Evolutionary conservation across 345 rosid species (phyloP), one percentile per base, ranked within the genome.

Genomic region (Brassica juncea): DNA sequence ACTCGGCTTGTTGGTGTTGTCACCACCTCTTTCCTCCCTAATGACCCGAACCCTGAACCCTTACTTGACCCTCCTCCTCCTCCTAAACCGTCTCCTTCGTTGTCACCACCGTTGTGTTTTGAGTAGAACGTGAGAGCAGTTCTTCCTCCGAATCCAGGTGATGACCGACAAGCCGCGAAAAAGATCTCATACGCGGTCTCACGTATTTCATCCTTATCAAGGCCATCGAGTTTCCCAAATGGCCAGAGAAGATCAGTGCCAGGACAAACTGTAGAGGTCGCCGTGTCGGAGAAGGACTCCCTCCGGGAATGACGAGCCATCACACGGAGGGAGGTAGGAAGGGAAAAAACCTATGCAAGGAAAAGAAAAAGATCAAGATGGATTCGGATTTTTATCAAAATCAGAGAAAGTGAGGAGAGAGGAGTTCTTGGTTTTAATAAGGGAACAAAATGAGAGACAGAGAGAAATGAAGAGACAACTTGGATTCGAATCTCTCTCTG

Each of bases 101-200:
- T 81, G 35, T 86, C 79, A 55, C 71, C 72, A 31, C 71, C 82
- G 10, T 86, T 85, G 35, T 87, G 88, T 0, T 82, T 67, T 0
- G 97, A 85, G 74, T 90, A 88, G 63, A 89, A 94, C 2, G 83
- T 85, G 59, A 92, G 75, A 19, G 90, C 86, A 11, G 84, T 89
- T 52, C 88, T 83, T 2, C 95, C 99, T 30, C 97, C 96, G 2
- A 92, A 94, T 4, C 95, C 94, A 0, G 99, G 97, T 10, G 95
- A 90, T 8, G 97, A 91, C 2, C 99, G 85, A 69, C 98, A 95
- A 0, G 96, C 80, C 0, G 93, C 89, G 82, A 95, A 89, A 78
- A 95, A 93, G 0, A 95, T 85, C 87, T 93, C 99, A 25, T 95
- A 95, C 8, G 99, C 93, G 0, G 92, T 85, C 72, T 89, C 94